Conservation (phyloP, 805 yeast species). For the Candida suzukii region DNA sequence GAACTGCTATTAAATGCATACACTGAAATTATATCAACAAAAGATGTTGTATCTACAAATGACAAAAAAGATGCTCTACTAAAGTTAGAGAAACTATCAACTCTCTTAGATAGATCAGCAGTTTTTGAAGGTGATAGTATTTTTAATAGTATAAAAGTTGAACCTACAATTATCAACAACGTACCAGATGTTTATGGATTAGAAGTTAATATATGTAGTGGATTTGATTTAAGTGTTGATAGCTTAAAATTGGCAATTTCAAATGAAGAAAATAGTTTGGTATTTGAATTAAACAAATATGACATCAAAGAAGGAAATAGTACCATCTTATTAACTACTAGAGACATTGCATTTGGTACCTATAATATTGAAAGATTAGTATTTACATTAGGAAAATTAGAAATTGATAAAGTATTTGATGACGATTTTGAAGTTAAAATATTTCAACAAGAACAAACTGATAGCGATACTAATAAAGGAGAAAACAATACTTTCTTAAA, state of each 20-base stretch:
- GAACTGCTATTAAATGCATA: conserved; percentile 31
- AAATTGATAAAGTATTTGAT: conserved; percentile 9
- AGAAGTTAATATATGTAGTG: conserved; percentile 14
- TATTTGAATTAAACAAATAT: neutral
- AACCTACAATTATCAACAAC: conserved; percentile 30
- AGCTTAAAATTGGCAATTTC: conserved; percentile 2
- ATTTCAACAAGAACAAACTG: neutral
- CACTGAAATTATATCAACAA: conserved; percentile 31
- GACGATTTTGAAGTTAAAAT: neutral
- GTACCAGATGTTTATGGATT: conserved; percentile 32
- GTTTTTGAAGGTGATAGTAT: neutral
- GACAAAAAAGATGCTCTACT: conserved; percentile 9
- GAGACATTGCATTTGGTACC: conserved; percentile 14
- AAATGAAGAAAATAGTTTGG: conserved; percentile 8
- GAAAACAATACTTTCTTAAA: conserved; percentile 13
- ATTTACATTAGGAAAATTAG: conserved; percentile 15
- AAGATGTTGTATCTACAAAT: neutral
- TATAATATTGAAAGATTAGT: conserved; percentile 12
- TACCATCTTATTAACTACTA: conserved; percentile 6
- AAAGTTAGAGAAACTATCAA: conserved; percentile 8
- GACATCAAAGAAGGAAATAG: conserved; percentile 11
- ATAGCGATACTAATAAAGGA: conserved; percentile 1
- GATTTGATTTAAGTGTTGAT: neutral
- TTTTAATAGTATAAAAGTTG: conserved; percentile 16
- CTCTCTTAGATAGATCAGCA: neutral